A percentile compares a stretch with the other conserved stretches of the same genome.
Conservation (phyloP, 345 rosid species). For the Hibiscus syriacus region DNA sequence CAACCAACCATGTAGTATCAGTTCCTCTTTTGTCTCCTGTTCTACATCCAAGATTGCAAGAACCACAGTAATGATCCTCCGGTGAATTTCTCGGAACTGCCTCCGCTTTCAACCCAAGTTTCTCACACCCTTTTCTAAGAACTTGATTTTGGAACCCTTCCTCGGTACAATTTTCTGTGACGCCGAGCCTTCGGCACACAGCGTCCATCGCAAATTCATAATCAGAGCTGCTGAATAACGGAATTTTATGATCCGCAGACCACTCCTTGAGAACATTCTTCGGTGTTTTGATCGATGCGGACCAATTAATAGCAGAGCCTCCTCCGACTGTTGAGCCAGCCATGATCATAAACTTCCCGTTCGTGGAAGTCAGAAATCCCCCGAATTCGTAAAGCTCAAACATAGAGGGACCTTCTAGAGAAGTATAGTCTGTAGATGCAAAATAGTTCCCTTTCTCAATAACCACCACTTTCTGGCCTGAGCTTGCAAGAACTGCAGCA, state of each 20-base stretch:
- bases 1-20: conserved; percentile 55
- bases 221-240: conserved; percentile 29
- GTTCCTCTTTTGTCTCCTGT: conserved; percentile 60
- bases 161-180: conserved; percentile 29
- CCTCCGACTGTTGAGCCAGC: conserved; percentile 68
- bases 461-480: conserved; percentile 51
- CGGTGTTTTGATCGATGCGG: conserved; percentile 48
- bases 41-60: conserved; percentile 53
- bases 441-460: conserved; percentile 71
- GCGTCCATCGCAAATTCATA: conserved; percentile 48
- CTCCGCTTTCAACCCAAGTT: conserved; percentile 46
- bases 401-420: conserved; percentile 62
- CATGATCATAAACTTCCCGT: conserved; percentile 36
- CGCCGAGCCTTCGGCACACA: conserved; percentile 44
- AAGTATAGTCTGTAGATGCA: conserved; percentile 39
- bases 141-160: conserved; percentile 68
- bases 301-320: conserved; percentile 65
- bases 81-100: conserved; percentile 42
- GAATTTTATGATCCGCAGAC: conserved; percentile 37
- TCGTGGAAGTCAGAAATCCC: conserved; percentile 32
- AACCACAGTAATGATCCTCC: conserved; percentile 51
- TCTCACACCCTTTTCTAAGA: conserved; percentile 59
- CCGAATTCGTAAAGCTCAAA: conserved; percentile 42
- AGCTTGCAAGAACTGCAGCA: conserved; percentile 57
- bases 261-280: conserved; percentile 46